Base-by-base conservation (phyloP, 2,329 filamentous ascomycete species). In the Diaporthe sp. region DNA sequence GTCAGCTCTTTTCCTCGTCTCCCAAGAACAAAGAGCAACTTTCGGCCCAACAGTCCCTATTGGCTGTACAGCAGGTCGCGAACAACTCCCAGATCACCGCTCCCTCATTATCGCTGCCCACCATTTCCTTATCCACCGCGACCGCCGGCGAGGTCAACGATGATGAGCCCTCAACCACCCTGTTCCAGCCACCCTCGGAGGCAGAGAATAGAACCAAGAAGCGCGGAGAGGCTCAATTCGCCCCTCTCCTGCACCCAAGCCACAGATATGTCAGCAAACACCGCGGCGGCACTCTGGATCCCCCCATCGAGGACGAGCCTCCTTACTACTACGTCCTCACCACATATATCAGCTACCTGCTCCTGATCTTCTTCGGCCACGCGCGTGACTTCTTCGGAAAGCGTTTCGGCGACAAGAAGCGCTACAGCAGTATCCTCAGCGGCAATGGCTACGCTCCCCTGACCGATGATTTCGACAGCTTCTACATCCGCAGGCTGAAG, bases 381-480 rank as follows among this genome's bases (percentile, higher is more conserved):
- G 92, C 98, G 75, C 92, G 96, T 82, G 97, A 99, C 83, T 98
- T 98, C 85, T 98, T 99, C 82, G 96, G 97, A 83, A 98, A 98
- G 88, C 92, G 94, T 76, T 98, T 99, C 85, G 93, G 93, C 81
- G 91, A 95, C 83, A 91, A 94, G 81, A 93, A 95, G 80, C 82
- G 88, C 74, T 98, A 98, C 84, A 92, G 91, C 81, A 93, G 97
- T 79, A 87, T 98, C 80, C 94, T 94, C 81, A 90, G 93, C 50
- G 90, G 91, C 77, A 94, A 98, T 82, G 97, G 97, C 76, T 98
- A 98, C 81, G 97, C 96, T 15, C 95, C 97, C 2, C 89, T 99
- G 77, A 98, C 98, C 84, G 97, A 95, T 80, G 97, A 99, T 84
- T 99, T 99, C 81, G 97, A 99, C 87, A 98, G 96, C 84, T 99